These are phyloP conservation scores for Elsinoe batatas DNA, from an alignment of 2,329 filamentous ascomycete species.

Conservation along the genomic window DNA sequence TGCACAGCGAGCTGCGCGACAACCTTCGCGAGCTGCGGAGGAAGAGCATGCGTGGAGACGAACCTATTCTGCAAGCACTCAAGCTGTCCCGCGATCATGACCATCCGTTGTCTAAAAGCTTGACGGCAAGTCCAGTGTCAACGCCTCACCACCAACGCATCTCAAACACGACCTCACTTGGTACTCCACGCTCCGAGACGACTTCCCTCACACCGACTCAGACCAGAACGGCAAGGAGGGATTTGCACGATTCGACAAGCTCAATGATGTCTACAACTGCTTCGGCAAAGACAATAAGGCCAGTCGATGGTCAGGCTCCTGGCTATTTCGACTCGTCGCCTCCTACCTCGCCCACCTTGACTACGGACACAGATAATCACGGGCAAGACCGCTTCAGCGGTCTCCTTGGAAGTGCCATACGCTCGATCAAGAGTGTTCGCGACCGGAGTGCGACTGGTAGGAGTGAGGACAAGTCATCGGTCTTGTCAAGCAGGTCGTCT, in stretches of 20 bases:
- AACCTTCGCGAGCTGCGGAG: conserved; percentile 35
- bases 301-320: conserved; percentile 26
- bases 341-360: conserved; percentile 33
- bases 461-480: conserved; percentile 41
- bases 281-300: conserved; percentile 38
- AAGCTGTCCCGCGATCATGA: conserved; percentile 46
- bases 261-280: conserved; percentile 33
- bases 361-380: conserved; percentile 35
- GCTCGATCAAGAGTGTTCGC: conserved; percentile 37
- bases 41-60: conserved; percentile 48
- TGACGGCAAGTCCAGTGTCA: conserved; percentile 56
- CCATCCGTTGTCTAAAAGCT: conserved; percentile 66
- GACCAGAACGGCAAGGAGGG: conserved; percentile 11
- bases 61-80: conserved; percentile 43
- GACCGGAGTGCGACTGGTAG: conserved; percentile 37
- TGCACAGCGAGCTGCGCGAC: conserved; percentile 43
- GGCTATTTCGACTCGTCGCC: conserved; percentile 27
- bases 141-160: conserved; percentile 15
- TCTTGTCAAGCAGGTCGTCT: conserved; percentile 53
- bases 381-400: conserved; percentile 34
- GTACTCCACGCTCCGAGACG: not conserved
- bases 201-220: conserved; percentile 6
- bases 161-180: conserved; percentile 11
- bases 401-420: conserved; percentile 37
- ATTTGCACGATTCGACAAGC: conserved; percentile 13